Evolutionary conservation across 2,329 filamentous ascomycete species (phyloP), one percentile per base, ranked within the genome.

Genomic region (Aaosphaeria arxii): DNA sequence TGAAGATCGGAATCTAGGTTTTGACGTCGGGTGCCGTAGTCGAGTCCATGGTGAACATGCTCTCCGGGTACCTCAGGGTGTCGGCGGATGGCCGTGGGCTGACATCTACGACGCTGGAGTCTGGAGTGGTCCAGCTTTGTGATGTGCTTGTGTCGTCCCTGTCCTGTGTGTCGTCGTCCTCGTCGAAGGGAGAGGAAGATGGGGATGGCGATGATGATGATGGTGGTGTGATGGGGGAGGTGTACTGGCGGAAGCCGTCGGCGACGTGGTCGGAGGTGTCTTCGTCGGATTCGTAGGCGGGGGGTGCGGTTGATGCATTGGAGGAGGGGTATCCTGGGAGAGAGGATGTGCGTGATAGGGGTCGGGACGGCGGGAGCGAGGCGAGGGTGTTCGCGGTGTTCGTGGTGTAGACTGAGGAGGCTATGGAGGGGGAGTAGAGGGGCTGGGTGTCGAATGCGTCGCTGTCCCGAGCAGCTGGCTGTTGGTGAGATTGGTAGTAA

Each of bases 251-350:
- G 52, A 77, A 76, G 3, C 74, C 74, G 49, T 77, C 71, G 5
- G 70, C 66, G 1, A 76, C 67, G 1, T 65, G 50, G 11, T 70
- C 66, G 36, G 58, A 61, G 33, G 67, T 65, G 24, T 70, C 68
- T 5, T 63, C 63, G 17, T 73, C 67, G 9, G 70, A 66, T n/a
- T 71, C 69, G 54, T 77, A 76, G 6, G 63, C 64, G 4, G 74
- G 74, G 5, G 73, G 73, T 31, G 59, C 59, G 48, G 64, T 55
- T 40, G 69, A 58, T 2, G 62, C 48, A n/a, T 9, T 36, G 24
- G 62, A 70, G 1, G 73, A 76, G 28, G 68, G 68, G 55, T 77
- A 77, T 47, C 72, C 74, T 5, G 75, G 75, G 4, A 77, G 59
- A 40, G 66, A 71, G 47, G 62, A 64, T 29, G 70, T 71, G n/a